Evolutionary conservation across 2,329 filamentous ascomycete genomes (phyloP), one percentile per base, ranked within the genome.

Genomic region (Ascochyta clinopodiicola): DNA sequence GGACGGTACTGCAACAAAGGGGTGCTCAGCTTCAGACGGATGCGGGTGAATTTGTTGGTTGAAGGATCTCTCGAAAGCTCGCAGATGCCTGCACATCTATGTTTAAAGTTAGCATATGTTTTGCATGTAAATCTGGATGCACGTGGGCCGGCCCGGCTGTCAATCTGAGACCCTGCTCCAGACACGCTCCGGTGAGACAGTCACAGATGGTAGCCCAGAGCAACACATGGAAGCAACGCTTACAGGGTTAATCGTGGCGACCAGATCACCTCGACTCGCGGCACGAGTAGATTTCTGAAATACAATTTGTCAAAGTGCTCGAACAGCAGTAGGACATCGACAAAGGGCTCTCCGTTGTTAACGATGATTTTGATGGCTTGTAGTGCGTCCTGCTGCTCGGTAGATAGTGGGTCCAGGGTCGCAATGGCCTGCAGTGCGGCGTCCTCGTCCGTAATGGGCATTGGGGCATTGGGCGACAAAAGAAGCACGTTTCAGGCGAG

Each of bases 1-100:
- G 77, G 77, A 32, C 78, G 73, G 57, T 75, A 80, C 56, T 80
- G 78, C 44, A 80, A 69, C 44, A 80, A 63, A 24, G 77, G 71
- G 31, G 77, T 77, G 52, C 76, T 79, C 36, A 80, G 65, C 61
- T 80, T 79, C 37, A 80, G 61, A 21, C 75, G 70, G 44, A 79
- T 77, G 47, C 74, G 70, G 6, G 72, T 73, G 56, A 74, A 75
- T 46, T 73, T 77, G 29, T 68, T 71, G 10, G 67, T 71, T 17
- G 69, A 52, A 15, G 68, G 60, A 48, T 78, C 75, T 46, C 73
- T 77, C 35, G 74, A 71, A 27, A 80, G 71, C 56, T 80, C 78
- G 60, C 78, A 80, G 51, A 78, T 78, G 38, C 77, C 78, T 50
- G 78, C 78, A 60, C 78, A 79, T 37, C 74, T 73, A 35, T 24